phyloP scores from a whole-genome alignment of 208 protist genomes.

The Crithidia fasciculata region DNA sequence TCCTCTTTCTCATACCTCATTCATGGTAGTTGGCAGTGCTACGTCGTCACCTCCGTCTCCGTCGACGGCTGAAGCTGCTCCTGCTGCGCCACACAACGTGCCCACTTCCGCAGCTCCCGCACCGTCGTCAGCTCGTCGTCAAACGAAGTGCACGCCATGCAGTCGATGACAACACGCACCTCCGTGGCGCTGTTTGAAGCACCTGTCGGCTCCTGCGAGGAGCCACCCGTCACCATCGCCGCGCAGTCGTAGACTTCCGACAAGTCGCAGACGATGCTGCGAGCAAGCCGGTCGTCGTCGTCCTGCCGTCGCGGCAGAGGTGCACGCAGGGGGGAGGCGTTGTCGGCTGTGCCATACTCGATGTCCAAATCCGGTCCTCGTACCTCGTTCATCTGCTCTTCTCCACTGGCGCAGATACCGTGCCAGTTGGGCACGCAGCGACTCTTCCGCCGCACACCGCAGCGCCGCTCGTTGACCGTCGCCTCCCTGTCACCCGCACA shows the following conservation, averaged over 20 bases:
- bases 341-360: too few species aligned
- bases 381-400: background rate
- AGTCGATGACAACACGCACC: slow-evolving; percentile 9
- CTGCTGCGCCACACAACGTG: slow-evolving; percentile 11
- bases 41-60: slow-evolving; percentile 39
- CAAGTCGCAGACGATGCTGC: background rate
- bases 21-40: background rate
- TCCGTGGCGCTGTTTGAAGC: slow-evolving; percentile 4
- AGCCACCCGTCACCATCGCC: background rate
- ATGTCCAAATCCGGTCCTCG: too few species aligned
- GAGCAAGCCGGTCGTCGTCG: background rate
- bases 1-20: background rate
- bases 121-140: slow-evolving; percentile 29
- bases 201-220: background rate
- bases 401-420: background rate
- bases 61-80: slow-evolving; percentile 28
- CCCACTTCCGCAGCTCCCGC: slow-evolving; percentile 35
- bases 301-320: slow-evolving; percentile 3
- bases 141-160: slow-evolving; percentile 17
- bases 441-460: background rate
- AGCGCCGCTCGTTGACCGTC: background rate
- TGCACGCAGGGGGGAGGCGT: background rate
- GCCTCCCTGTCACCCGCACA: background rate
- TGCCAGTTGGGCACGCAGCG: slow-evolving; percentile 28
- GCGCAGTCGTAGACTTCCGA: background rate